Conservation (phyloP, 2,329 filamentous ascomycete species). For the Ophiognomonia clavigignenti-juglandacearum region DNA sequence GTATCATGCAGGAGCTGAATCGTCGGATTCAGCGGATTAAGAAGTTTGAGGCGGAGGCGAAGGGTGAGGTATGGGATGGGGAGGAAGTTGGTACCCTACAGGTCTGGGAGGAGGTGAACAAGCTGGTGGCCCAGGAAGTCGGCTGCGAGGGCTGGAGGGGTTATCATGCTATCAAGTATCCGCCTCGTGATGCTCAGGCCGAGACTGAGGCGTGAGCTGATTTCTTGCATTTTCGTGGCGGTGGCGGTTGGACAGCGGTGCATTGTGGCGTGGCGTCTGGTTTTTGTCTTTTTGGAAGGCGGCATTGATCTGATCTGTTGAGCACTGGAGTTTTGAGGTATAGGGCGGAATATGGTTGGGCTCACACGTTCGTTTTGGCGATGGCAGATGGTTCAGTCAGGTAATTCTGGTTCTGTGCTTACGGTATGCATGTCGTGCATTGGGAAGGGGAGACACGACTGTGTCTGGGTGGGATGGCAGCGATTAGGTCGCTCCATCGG, state of each 20-base stretch:
- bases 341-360: too few species aligned
- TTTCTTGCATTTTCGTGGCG: neutral
- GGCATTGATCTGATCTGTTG: too few species aligned
- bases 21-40: neutral
- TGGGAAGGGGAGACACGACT: too few species aligned
- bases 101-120: conserved; percentile 4
- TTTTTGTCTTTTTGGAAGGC: neutral
- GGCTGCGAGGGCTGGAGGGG: conserved; percentile 10
- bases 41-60: neutral
- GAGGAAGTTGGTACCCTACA: neutral
- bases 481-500: too few species aligned
- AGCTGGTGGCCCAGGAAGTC: conserved; percentile 5
- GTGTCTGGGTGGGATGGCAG: too few species aligned
- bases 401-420: too few species aligned
- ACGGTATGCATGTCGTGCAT: too few species aligned
- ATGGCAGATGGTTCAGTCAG: too few species aligned
- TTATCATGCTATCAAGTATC: conserved; percentile 2
- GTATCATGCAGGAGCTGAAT: conserved; percentile 10
- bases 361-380: too few species aligned
- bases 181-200: too few species aligned
- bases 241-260: neutral
- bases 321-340: too few species aligned
- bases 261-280: neutral
- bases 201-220: too few species aligned
- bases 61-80: neutral